A percentile compares a stretch with the other conserved stretches of the same genome.
These are phyloP conservation scores for Trifolium subterraneum DNA, from an alignment of 306 rosid genomes.

Conservation along the genomic window DNA sequence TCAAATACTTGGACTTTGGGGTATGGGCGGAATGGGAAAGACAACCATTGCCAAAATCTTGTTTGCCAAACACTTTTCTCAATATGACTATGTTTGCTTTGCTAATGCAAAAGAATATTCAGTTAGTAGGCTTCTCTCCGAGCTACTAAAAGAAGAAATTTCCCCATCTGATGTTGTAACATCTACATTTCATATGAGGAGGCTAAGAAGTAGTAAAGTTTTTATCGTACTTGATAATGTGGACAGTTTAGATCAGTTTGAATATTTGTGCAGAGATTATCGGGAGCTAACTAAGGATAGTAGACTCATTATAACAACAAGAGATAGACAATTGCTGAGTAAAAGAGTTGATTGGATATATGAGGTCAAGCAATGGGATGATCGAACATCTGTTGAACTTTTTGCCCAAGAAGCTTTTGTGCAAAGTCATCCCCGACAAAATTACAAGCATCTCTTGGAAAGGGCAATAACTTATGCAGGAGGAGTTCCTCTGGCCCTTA, in stretches of 20 bases:
- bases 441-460: neutral
- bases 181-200: neutral
- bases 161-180: neutral
- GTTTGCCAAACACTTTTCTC: slow-evolving; percentile 29
- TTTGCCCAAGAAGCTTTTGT: no score
- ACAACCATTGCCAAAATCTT: slow-evolving; percentile 41
- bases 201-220: slow-evolving; percentile 13
- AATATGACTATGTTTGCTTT: slow-evolving; percentile 21
- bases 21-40: slow-evolving; percentile 47
- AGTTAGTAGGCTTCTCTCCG: slow-evolving; percentile 12
- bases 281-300: neutral
- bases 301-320: slow-evolving; percentile 35
- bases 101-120: slow-evolving; percentile 16
- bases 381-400: no score
- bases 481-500: slow-evolving; percentile 37
- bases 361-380: neutral
- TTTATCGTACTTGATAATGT: slow-evolving; percentile 40
- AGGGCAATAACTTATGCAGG: slow-evolving; percentile 22
- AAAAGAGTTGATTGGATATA: neutral
- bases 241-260: neutral
- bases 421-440: no score
- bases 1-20: slow-evolving; percentile 45
- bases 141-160: slow-evolving; percentile 10
- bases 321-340: neutral
- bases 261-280: neutral